Conservation (phyloP, 441 rosid genomes). For the Daphne laureola region DNA sequence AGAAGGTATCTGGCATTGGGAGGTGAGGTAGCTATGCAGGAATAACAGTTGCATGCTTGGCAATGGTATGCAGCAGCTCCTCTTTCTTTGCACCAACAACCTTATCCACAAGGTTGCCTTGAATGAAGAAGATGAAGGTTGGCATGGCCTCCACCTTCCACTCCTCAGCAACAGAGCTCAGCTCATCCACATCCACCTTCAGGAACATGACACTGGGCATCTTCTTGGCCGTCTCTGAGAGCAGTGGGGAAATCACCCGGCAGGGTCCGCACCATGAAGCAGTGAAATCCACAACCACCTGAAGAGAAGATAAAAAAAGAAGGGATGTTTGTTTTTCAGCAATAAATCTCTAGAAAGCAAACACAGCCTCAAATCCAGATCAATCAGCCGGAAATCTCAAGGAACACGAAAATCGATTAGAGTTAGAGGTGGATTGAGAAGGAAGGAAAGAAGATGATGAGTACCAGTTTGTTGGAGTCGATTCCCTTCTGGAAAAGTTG, state of each 20-base stretch:
- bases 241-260: slow-evolving; percentile 34
- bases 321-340: too few relatives aligned
- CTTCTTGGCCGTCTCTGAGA: slow-evolving; percentile 43
- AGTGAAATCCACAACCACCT: slow-evolving; percentile 54
- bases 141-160: slow-evolving; percentile 46
- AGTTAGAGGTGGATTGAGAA: background rate
- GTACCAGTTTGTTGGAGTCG: slow-evolving; percentile 32
- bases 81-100: slow-evolving; percentile 36
- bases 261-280: slow-evolving; percentile 77
- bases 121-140: slow-evolving; percentile 37
- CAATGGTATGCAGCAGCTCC: slow-evolving; percentile 11
- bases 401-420: too few relatives aligned
- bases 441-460: too few relatives aligned
- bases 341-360: too few relatives aligned
- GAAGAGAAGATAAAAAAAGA: too few relatives aligned
- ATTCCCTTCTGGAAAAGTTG: slow-evolving; percentile 29
- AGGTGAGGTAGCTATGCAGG: background rate
- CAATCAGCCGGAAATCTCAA: too few relatives aligned
- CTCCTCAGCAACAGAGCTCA: slow-evolving; percentile 28
- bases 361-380: too few relatives aligned
- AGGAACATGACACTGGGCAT: slow-evolving; percentile 31
- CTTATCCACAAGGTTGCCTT: slow-evolving; percentile 29
- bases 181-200: slow-evolving; percentile 59
- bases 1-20: too few relatives aligned
- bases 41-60: slow-evolving; percentile 15